Conservation (phyloP, 345 rosid genomes). For the Erucastrum elatum region DNA sequence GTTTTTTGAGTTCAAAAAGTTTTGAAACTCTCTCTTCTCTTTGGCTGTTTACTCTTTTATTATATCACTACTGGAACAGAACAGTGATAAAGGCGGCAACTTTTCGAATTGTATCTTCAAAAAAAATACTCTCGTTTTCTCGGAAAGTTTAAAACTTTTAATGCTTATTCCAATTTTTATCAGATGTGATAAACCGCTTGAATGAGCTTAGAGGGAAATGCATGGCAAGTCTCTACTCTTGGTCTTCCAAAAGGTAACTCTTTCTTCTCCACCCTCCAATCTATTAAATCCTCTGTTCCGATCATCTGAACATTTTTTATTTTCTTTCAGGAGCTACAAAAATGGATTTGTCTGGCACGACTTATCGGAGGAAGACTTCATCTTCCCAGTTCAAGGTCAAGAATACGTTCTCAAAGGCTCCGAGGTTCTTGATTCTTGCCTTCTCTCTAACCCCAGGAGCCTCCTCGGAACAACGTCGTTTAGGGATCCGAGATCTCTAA, state of each 20-base stretch:
- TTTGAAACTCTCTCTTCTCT: slow-evolving; percentile 12
- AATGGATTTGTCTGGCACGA: slow-evolving; percentile 98
- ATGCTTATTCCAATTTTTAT: neutral
- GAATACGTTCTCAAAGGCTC: slow-evolving; percentile 97
- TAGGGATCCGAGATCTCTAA: slow-evolving; percentile 42
- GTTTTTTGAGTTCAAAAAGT: slow-evolving; percentile 21
- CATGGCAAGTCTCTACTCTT: slow-evolving; percentile 84
- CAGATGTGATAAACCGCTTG: slow-evolving; percentile 83
- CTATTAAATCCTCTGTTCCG: neutral
- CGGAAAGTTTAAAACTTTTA: neutral
- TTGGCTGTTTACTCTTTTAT: slow-evolving; percentile 20
- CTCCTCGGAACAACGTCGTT: slow-evolving; percentile 53
- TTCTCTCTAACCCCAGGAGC: slow-evolving; percentile 35
- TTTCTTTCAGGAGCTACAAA: slow-evolving; percentile 70
- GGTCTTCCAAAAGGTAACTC: slow-evolving; percentile 90
- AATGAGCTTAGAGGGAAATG: slow-evolving; percentile 84
- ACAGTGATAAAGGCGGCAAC: slow-evolving; percentile 28
- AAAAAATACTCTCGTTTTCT: neutral
- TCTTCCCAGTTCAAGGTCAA: slow-evolving; percentile 76
- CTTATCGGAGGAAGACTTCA: slow-evolving; percentile 68
- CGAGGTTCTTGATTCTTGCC: slow-evolving; percentile 58
- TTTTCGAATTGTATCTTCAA: slow-evolving; percentile 24
- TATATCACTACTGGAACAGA: neutral
- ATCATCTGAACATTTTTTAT: neutral
- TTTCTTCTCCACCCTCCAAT: slow-evolving; percentile 22